These are phyloP conservation scores for Chalciporus pseudorubinellus DNA, from an alignment of 768 basidiomycete genomes.

Conservation along the genomic window DNA sequence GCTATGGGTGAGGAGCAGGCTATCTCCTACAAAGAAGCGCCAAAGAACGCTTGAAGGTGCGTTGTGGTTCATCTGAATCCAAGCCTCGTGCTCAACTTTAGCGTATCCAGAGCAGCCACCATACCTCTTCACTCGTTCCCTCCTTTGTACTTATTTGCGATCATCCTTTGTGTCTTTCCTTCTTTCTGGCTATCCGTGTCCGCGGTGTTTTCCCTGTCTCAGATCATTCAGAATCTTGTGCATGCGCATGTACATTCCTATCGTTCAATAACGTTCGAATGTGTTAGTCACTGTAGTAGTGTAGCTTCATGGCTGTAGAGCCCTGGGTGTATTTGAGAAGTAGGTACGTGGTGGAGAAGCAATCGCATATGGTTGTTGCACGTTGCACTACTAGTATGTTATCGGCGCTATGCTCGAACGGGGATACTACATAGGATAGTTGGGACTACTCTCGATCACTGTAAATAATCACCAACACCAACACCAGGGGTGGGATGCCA, in stretches of 20 bases:
- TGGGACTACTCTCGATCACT: too few species aligned
- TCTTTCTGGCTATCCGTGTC: slow-evolving; percentile 11
- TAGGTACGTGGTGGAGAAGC: too few species aligned
- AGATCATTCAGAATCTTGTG: slow-evolving; percentile 23
- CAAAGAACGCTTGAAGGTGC: slow-evolving; percentile 46
- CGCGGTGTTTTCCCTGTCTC: slow-evolving; percentile 11
- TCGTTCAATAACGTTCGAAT: slow-evolving; percentile 26
- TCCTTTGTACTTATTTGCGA: slow-evolving; percentile 18
- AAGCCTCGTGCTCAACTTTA: not conserved
- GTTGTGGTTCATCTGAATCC: not conserved
- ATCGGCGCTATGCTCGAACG: too few species aligned
- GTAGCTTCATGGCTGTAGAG: slow-evolving; percentile 20
- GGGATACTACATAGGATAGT: too few species aligned
- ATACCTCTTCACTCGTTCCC: not conserved
- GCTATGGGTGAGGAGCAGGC: slow-evolving; percentile 95
- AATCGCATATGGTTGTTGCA: too few species aligned
- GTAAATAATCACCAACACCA: not conserved
- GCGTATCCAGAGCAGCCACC: not conserved
- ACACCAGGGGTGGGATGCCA: too few species aligned
- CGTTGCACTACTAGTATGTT: too few species aligned
- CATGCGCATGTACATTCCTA: slow-evolving; percentile 28
- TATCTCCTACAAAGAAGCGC: slow-evolving; percentile 87
- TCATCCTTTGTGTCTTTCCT: slow-evolving; percentile 6
- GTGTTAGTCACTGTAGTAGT: slow-evolving; percentile 26
- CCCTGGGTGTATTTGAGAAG: slow-evolving; percentile 2